Base-by-base conservation (phyloP, 78 protist species). In the Carpediemonas membranifera region DNA sequence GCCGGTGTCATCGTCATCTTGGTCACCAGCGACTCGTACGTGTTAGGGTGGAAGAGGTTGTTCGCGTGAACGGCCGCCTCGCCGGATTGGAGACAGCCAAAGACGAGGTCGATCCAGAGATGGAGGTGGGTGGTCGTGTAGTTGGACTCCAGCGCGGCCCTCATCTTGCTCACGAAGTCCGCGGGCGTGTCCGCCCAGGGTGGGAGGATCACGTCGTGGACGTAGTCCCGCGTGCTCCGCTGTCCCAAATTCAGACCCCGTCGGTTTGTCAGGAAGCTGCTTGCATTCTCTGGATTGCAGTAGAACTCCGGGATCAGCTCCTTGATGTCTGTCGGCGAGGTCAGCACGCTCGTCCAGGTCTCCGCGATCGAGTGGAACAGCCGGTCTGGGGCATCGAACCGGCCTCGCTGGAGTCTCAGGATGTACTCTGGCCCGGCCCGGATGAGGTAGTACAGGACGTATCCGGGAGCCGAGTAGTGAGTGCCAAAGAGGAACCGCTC, bases 381-480 rank as follows among this genome's bases (percentile, higher is more conserved):
- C 21, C 47, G 47, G 21, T 5, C 21, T 5, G 5, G 9, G 5
- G 47, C 47, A 9, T 41, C 47, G 21, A 5, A 41, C 21, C 21
- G 21, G 21, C 47, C 47, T 5, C 21, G 9, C 47, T 41, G 47
- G 21, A 41, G n/a, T n/a, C n/a, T n/a, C n/a, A n/a, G n/a, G n/a
- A n/a, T n/a, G n/a, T n/a, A n/a, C n/a, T n/a, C 47, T n/a, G 80
- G 80, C 41, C 28, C 30, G 19, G 28, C 7, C 30, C 80, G 35
- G 28, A 75, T 2, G 31, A 75, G 71, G 37, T 27, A 75, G 54
- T 28, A 75, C 13, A 39, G 0, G 31, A 51, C 55, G 43, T 44
- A 60, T n/a, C 71, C 79, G 11, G 64, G 21, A 21, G 62, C 41
- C 34, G 73, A 65, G 39, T 74, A 74, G 52, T 74, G 79, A 11